Conservation (phyloP, 345 rosid genomes). For the Carallia pectinifolia region DNA sequence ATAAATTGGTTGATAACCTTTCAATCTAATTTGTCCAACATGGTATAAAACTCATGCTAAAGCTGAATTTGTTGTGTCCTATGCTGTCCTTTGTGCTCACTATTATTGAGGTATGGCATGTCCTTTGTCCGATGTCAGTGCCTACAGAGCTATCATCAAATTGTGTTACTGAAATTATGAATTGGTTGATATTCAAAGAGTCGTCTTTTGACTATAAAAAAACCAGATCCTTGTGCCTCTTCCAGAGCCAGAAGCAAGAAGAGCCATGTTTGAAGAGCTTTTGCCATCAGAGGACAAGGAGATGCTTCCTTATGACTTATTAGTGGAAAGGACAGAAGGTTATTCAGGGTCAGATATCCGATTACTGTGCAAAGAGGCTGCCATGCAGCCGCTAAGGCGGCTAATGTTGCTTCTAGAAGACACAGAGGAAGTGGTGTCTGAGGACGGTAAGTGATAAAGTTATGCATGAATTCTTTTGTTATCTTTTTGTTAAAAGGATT, state of each 20-base stretch:
- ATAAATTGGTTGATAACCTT: neutral
- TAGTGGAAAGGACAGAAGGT: conserved; percentile 77
- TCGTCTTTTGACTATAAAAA: conserved; percentile 34
- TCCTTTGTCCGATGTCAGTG: neutral
- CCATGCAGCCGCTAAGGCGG: conserved; percentile 93
- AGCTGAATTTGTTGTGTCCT: neutral
- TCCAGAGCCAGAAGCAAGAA: conserved; percentile 94
- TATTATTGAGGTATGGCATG: neutral
- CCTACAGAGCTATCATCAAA: neutral
- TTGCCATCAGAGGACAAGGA: conserved; percentile 56
- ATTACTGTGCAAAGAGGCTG: conserved; percentile 87
- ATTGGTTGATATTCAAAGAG: neutral
- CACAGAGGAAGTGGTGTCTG: conserved; percentile 57
- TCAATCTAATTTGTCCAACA: neutral
- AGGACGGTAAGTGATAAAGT: conserved; percentile 54
- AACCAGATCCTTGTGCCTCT: conserved; percentile 90
- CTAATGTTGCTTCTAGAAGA: conserved; percentile 65
- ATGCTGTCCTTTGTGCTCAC: neutral
- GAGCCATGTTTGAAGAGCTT: conserved; percentile 86
- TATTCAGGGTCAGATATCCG: conserved; percentile 94
- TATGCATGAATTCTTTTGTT: no score
- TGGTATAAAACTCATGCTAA: neutral
- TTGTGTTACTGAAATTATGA: neutral
- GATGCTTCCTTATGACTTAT: conserved; percentile 64
- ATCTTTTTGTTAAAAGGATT: no score